Conservation (phyloP, 2,329 filamentous ascomycete species). For the Colletotrichum orchidophilum region DNA sequence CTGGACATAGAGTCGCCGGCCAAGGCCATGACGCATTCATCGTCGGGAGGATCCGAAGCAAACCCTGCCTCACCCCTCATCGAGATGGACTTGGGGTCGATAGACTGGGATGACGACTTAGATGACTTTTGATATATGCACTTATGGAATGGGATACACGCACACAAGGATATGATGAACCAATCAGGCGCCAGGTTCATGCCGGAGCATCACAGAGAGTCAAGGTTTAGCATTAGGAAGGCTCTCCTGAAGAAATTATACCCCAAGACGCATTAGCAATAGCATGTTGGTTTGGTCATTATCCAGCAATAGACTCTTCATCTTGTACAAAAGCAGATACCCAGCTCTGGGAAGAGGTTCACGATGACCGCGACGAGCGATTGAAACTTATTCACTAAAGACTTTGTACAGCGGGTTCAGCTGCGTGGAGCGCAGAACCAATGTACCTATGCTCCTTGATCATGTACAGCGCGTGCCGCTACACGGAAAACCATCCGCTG, state of each 20-base stretch:
- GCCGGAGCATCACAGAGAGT: background rate
- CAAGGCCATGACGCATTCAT: slow-evolving; percentile 2
- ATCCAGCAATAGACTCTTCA: background rate
- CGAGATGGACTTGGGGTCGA: slow-evolving; percentile 23
- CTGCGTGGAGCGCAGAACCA: too few species aligned
- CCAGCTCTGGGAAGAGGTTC: background rate
- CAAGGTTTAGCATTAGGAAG: background rate
- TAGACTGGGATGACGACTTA: slow-evolving; percentile 32
- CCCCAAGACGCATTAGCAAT: background rate
- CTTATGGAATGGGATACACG: too few species aligned
- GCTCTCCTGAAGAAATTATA: slow-evolving; percentile 4
- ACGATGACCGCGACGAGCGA: background rate
- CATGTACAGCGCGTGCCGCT: background rate
- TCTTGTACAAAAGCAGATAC: background rate
- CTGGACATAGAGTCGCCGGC: slow-evolving; percentile 49
- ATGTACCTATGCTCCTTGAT: background rate
- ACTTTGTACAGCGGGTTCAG: background rate
- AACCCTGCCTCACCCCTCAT: background rate
- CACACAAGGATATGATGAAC: background rate
- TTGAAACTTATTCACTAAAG: background rate
- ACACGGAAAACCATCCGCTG: background rate
- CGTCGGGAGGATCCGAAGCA: background rate
- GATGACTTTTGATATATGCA: slow-evolving; percentile 31
- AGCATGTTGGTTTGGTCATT: background rate
- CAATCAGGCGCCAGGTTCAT: background rate